These are phyloP conservation scores for Heliocybe sulcata DNA, from an alignment of 1,284 basidiomycete species.

Conservation along the genomic window DNA sequence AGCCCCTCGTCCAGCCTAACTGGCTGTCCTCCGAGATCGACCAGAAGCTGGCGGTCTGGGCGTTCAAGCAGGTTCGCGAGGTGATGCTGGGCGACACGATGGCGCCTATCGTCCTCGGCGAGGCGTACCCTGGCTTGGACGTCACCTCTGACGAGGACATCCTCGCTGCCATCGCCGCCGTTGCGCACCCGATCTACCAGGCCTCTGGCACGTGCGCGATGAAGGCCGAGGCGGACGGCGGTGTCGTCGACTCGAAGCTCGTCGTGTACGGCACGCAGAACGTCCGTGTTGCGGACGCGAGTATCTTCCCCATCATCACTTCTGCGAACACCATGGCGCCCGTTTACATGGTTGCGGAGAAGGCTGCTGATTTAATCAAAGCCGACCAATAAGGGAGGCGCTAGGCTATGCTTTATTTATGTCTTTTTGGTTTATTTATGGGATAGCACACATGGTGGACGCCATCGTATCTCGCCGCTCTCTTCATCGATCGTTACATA, in stretches of 20 bases:
- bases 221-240: slow-evolving; percentile 38
- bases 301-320: slow-evolving; percentile 1
- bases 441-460: too few relatives aligned
- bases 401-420: background rate
- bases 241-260: slow-evolving; percentile 43
- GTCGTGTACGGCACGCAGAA: slow-evolving; percentile 27
- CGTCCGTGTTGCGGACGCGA: slow-evolving; percentile 13
- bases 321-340: background rate
- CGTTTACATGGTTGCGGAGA: slow-evolving; percentile 2
- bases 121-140: background rate
- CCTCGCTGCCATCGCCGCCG: background rate
- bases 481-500: background rate
- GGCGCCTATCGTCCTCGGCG: slow-evolving; percentile 1
- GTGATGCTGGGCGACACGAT: background rate
- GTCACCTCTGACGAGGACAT: slow-evolving; percentile 1
- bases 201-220: slow-evolving; percentile 19
- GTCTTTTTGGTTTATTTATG: background rate
- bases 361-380: slow-evolving; percentile 2
- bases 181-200: slow-evolving; percentile 1
- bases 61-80: background rate
- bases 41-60: background rate
- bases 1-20: slow-evolving; percentile 1
- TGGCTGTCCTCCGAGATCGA: background rate
- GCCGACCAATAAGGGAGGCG: slow-evolving; percentile 1
- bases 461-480: background rate